Percentiles rank a stretch among this genome's conserved stretches.
Conservation (phyloP, 441 rosid genomes). For the Pelargonium myrrhifolium region DNA sequence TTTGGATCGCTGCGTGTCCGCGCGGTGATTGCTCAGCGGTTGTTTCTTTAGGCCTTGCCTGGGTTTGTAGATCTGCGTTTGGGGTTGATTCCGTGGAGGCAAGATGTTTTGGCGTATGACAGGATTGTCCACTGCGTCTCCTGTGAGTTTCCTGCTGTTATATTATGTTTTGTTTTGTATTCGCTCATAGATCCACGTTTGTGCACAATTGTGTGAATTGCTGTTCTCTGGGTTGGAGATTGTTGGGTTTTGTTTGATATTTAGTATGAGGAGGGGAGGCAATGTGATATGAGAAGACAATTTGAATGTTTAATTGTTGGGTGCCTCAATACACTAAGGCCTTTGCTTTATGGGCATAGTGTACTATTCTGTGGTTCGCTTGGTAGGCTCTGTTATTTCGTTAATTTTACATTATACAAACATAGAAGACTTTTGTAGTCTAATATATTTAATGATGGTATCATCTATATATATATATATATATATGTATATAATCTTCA, state of each 20-base stretch:
- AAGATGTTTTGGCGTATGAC: slow-evolving; percentile 97
- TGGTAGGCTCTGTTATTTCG: background rate
- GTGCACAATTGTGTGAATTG: slow-evolving; percentile 1
- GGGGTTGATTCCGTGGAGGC: background rate
- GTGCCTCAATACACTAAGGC: background rate
- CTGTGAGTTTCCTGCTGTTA: slow-evolving; percentile 42
- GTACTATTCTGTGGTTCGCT: background rate
- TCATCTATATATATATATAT: too few relatives aligned
- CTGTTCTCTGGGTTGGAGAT: background rate
- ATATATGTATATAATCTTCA: too few relatives aligned
- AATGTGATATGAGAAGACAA: background rate
- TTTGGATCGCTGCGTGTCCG: slow-evolving; percentile 3
- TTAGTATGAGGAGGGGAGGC: background rate
- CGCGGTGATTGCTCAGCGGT: background rate
- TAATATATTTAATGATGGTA: too few relatives aligned
- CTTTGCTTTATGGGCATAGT: background rate
- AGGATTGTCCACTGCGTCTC: slow-evolving; percentile 85
- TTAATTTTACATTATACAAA: background rate
- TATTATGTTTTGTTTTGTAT: background rate
- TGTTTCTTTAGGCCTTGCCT: background rate
- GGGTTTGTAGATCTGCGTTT: slow-evolving; percentile 5
- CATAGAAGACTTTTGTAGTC: background rate
- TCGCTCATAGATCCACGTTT: background rate
- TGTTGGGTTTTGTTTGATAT: background rate
- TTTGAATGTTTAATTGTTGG: background rate